phyloP scores from a whole-genome alignment of 2,329 filamentous ascomycete genomes.

The Sphaceloma murrayae region DNA sequence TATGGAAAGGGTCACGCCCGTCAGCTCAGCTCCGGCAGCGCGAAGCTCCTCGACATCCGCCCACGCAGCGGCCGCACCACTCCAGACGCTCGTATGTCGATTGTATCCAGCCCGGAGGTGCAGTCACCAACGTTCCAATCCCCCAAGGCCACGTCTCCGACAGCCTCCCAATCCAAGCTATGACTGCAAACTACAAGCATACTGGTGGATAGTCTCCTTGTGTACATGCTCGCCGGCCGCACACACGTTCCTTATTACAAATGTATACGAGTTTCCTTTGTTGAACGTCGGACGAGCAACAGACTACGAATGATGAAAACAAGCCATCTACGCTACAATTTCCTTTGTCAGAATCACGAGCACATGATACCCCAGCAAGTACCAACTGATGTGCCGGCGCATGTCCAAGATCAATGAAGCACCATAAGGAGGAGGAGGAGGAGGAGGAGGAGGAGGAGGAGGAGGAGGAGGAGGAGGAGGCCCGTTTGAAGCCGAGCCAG shows the following conservation, averaged over 20 bases:
- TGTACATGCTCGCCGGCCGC: slow-evolving; percentile 2
- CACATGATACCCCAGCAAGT: slow-evolving; percentile 12
- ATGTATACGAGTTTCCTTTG: slow-evolving; percentile 6
- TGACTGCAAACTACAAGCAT: no score
- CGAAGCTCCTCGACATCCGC: slow-evolving; percentile 58
- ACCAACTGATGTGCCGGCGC: slow-evolving; percentile 14
- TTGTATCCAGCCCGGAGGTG: slow-evolving; percentile 2
- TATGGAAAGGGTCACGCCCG: slow-evolving; percentile 49
- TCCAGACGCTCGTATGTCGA: slow-evolving; percentile 13
- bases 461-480: neutral
- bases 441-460: neutral
- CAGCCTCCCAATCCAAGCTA: slow-evolving; percentile 7
- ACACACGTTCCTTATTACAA: slow-evolving; percentile 8
- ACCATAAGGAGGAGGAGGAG: neutral
- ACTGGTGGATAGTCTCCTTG: slow-evolving; percentile 10
- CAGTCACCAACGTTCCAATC: slow-evolving; percentile 10
- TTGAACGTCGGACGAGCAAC: slow-evolving; percentile 11
- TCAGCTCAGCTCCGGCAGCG: slow-evolving; percentile 69
- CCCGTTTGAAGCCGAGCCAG: neutral
- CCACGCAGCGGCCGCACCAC: slow-evolving; percentile 6
- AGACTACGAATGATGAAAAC: slow-evolving; percentile 13
- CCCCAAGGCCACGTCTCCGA: slow-evolving; percentile 6
- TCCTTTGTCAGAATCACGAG: slow-evolving; percentile 13
- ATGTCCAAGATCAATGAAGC: slow-evolving; percentile 10
- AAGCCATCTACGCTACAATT: slow-evolving; percentile 1